These are phyloP conservation scores for Microbotryomycetes sp. DNA, from an alignment of 1,284 basidiomycete species.

Conservation along the genomic window DNA sequence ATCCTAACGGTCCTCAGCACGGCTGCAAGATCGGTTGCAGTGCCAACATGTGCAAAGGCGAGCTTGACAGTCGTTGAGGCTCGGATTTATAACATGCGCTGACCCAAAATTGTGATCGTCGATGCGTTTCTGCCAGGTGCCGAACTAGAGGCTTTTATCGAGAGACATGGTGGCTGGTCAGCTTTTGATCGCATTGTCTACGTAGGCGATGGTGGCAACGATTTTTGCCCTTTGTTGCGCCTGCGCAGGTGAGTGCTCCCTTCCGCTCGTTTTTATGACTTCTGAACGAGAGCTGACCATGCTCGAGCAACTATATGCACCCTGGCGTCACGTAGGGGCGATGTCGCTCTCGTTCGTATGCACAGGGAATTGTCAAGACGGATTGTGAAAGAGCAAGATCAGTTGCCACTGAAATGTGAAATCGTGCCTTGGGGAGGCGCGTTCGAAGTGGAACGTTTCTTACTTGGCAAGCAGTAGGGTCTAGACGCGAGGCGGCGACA, in stretches of 20 bases:
- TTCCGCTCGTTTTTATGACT: not conserved
- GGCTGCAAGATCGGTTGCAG: conserved; percentile 80
- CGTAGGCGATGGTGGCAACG: conserved; percentile 90
- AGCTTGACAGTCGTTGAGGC: not conserved
- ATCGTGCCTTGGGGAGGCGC: conserved; percentile 82
- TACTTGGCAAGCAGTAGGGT: too few relatives aligned
- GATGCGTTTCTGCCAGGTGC: conserved; percentile 52
- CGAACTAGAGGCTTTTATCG: conserved; percentile 76
- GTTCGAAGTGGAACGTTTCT: conserved; percentile 86
- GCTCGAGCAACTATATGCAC: not conserved
- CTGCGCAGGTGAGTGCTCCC: conserved; percentile 57
- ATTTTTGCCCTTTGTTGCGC: conserved; percentile 85
- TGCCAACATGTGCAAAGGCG: conserved; percentile 97
- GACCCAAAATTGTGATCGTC: not conserved
- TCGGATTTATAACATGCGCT: not conserved
- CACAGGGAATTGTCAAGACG: conserved; percentile 68
- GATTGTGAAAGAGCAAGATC: conserved; percentile 60
- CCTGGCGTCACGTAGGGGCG: conserved; percentile 51
- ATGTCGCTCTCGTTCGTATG: conserved; percentile 67
- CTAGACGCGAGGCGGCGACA: too few relatives aligned
- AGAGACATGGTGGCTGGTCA: conserved; percentile 54
- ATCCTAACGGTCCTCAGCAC: conserved; percentile 63
- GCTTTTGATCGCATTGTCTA: conserved; percentile 76
- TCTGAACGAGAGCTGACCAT: not conserved
- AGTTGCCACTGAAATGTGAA: conserved; percentile 59